A percentile compares a stretch with the other conserved stretches of the same genome.
These are phyloP conservation scores for Hymenochaete sp. DNA, from an alignment of 1,284 basidiomycete species.

Conservation along the genomic window DNA sequence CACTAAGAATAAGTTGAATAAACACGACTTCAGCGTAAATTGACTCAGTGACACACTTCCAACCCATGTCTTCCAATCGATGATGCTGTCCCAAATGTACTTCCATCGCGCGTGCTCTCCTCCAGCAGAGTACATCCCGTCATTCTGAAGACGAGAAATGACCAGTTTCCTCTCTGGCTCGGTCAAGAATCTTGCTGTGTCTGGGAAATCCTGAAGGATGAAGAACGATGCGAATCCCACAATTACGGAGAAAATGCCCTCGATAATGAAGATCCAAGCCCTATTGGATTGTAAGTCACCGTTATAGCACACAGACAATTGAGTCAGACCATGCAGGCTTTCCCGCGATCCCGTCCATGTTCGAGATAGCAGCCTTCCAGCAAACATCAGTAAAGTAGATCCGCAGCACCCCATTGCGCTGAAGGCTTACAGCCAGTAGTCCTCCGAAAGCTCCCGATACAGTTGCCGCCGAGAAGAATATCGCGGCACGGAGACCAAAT, in stretches of 20 bases:
- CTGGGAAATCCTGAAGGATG: slow-evolving; percentile 34
- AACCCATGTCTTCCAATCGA: slow-evolving; percentile 70
- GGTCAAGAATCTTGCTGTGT: slow-evolving; percentile 33
- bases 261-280: slow-evolving; percentile 25
- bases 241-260: slow-evolving; percentile 25
- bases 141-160: slow-evolving; percentile 56
- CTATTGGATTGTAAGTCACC: slow-evolving; percentile 26
- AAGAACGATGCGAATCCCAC: slow-evolving; percentile 30
- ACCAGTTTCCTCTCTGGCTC: slow-evolving; percentile 30
- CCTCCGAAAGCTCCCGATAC: slow-evolving; percentile 21
- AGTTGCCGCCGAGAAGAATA: slow-evolving; percentile 24
- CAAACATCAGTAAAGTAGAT: background rate
- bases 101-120: slow-evolving; percentile 56
- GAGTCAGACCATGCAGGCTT: slow-evolving; percentile 22
- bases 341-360: slow-evolving; percentile 24
- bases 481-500: slow-evolving; percentile 21
- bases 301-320: background rate
- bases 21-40: slow-evolving; percentile 7
- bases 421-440: slow-evolving; percentile 9
- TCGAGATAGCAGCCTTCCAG: slow-evolving; percentile 18
- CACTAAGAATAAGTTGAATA: slow-evolving; percentile 31
- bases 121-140: slow-evolving; percentile 64
- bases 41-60: slow-evolving; percentile 30
- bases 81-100: slow-evolving; percentile 51
- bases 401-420: background rate